Conservation (phyloP, 2,329 filamentous ascomycete species). For the Stylonectria norvegica region DNA sequence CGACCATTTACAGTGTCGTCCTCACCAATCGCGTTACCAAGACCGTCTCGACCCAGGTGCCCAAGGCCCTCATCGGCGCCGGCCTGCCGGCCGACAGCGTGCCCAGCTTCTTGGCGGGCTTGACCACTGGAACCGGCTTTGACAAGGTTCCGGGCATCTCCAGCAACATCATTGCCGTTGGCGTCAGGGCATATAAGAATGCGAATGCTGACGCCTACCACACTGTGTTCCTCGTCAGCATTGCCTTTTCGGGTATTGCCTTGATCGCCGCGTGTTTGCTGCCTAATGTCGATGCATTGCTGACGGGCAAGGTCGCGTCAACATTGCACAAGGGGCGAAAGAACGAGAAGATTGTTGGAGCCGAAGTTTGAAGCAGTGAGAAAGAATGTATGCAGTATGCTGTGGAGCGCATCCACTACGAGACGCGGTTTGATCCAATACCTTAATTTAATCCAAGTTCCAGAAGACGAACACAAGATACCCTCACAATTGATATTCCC, state of each 20-base stretch:
- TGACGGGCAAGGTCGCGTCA: slow-evolving; percentile 33
- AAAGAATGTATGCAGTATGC: no score
- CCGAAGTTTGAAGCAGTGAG: no score
- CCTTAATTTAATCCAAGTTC: no score
- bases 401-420: no score
- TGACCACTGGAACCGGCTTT: slow-evolving; percentile 28
- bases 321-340: slow-evolving; percentile 28
- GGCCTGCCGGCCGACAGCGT: slow-evolving; percentile 36
- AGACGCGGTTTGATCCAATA: no score
- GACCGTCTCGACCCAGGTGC: slow-evolving; percentile 30
- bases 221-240: slow-evolving; percentile 34
- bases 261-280: slow-evolving; percentile 30
- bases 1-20: slow-evolving; percentile 34
- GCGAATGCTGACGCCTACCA: slow-evolving; percentile 34
- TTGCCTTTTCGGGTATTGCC: slow-evolving; percentile 33
- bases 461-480: no score
- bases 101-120: slow-evolving; percentile 31
- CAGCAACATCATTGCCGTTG: slow-evolving; percentile 27
- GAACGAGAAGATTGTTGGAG: slow-evolving; percentile 18
- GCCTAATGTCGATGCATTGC: slow-evolving; percentile 33
- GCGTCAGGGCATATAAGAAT: slow-evolving; percentile 29
- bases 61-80: slow-evolving; percentile 32
- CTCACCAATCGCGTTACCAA: slow-evolving; percentile 31
- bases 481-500: background rate
- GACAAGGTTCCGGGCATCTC: slow-evolving; percentile 30